Conservation (phyloP, 2,329 filamentous ascomycete species). For the Exophiala sideris region DNA sequence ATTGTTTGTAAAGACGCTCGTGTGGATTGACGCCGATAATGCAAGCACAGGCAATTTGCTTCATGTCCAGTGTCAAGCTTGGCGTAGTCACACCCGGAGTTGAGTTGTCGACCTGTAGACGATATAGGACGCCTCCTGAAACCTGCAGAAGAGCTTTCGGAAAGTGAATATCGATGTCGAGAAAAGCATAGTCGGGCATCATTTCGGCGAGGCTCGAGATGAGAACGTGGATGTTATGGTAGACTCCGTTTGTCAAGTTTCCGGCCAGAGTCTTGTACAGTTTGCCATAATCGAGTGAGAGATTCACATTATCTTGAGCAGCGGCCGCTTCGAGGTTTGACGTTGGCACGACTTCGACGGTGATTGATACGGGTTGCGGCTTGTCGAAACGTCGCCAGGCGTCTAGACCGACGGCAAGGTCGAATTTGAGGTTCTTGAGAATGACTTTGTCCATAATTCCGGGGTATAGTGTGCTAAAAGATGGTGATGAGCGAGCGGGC, state of each 20-base stretch:
- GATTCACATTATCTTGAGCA: constrained; percentile 42
- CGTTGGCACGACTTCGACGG: constrained; percentile 42
- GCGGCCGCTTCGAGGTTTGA: constrained; percentile 40
- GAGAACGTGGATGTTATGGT: constrained; percentile 22
- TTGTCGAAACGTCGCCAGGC: constrained; percentile 46
- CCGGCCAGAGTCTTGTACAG: constrained; percentile 42
- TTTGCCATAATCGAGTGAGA: constrained; percentile 48
- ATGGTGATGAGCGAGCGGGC: too few species aligned
- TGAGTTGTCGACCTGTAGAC: constrained; percentile 29
- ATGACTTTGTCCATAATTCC: constrained; percentile 26
- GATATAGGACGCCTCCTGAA: constrained; percentile 41
- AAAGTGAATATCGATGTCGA: constrained; percentile 28
- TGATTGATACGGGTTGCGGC: constrained; percentile 44
- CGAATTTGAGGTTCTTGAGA: constrained; percentile 43
- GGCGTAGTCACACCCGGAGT: constrained; percentile 15
- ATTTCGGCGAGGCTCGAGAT: constrained; percentile 13
- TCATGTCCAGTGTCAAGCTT: constrained; percentile 34
- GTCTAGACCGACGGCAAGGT: constrained; percentile 43
- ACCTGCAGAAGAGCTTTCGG: constrained; percentile 46
- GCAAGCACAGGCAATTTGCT: constrained; percentile 43
- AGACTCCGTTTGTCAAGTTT: constrained; percentile 7
- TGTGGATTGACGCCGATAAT: constrained; percentile 53
- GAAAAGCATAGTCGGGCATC: constrained; percentile 18
- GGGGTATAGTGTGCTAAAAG: too few species aligned
- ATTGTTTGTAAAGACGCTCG: constrained; percentile 51